phyloP scores from a whole-genome alignment of 805 yeast genomes.

The Ogataea saltuana region DNA sequence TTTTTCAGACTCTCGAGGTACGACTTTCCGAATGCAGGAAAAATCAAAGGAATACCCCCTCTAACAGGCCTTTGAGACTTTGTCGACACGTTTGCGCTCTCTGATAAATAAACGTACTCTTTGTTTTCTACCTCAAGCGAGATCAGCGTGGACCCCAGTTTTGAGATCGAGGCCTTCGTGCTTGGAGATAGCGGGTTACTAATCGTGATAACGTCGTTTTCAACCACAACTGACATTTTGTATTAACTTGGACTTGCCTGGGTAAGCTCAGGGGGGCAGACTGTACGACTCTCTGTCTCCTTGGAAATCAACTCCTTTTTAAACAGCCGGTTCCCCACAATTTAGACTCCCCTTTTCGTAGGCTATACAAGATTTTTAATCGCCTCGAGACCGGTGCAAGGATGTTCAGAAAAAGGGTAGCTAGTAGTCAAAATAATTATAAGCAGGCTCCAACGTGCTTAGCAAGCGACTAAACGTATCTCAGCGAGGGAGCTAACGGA shows the following conservation, averaged over 20 bases:
- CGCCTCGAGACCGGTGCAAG: not conserved
- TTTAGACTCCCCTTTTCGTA: not conserved
- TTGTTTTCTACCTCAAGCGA: conserved; percentile 15
- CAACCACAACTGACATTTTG: conserved; percentile 20
- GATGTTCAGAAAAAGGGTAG: no score
- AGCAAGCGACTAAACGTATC: no score
- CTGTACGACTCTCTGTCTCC: no score
- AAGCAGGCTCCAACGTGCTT: no score
- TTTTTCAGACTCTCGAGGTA: conserved; percentile 18
- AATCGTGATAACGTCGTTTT: conserved; percentile 16
- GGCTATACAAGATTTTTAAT: not conserved
- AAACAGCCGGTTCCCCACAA: not conserved
- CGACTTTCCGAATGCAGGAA: conserved; percentile 27
- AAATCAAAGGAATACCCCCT: conserved; percentile 25
- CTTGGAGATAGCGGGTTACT: conserved; percentile 7
- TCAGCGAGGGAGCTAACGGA: no score
- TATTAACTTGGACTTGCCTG: no score
- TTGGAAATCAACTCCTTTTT: not conserved
- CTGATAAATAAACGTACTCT: conserved; percentile 22
- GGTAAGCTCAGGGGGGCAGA: no score
- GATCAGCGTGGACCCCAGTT: conserved; percentile 21
- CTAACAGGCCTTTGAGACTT: conserved; percentile 18
- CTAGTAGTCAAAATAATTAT: no score
- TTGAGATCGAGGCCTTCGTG: conserved; percentile 18
- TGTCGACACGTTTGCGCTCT: conserved; percentile 16